These are phyloP conservation scores for Infundibulicybe gibba DNA, from an alignment of 768 basidiomycete species.

Conservation along the genomic window DNA sequence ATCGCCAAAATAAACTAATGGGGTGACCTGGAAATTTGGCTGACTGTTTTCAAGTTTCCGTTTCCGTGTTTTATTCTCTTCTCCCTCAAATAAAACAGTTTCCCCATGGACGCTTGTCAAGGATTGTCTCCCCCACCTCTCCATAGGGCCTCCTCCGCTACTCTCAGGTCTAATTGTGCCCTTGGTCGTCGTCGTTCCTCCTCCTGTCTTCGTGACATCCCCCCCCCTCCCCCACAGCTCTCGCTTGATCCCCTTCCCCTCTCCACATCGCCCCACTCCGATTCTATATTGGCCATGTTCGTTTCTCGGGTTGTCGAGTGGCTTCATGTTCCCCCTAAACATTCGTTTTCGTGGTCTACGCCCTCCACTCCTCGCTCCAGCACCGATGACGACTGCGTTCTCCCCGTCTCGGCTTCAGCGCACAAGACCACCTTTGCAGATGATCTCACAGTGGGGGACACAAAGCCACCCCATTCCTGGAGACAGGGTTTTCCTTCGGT, in stretches of 20 bases:
- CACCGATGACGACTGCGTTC: conserved; percentile 38
- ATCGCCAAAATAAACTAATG: too few species aligned
- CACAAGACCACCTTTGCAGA: conserved; percentile 39
- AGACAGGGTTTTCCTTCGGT: conserved; percentile 26
- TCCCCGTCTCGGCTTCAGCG: conserved; percentile 50
- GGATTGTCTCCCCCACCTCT: conserved; percentile 32
- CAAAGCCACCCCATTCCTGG: conserved; percentile 19
- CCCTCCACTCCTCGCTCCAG: conserved; percentile 41
- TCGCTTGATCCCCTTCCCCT: conserved; percentile 8
- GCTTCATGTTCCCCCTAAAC: conserved; percentile 41
- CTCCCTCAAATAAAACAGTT: not conserved
- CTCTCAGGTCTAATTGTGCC: conserved; percentile 48
- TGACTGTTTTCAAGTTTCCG: too few species aligned
- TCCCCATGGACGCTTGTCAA: conserved; percentile 15
- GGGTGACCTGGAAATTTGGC: conserved; percentile 3
- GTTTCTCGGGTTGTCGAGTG: conserved; percentile 50
- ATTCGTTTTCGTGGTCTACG: conserved; percentile 37
- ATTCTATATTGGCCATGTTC: conserved; percentile 50
- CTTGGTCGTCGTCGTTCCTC: conserved; percentile 54
- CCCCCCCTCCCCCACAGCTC: conserved; percentile 13
- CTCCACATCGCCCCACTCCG: conserved; percentile 17
- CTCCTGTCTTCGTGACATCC: conserved; percentile 31
- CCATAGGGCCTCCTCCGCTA: conserved; percentile 58
- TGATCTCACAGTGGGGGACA: conserved; percentile 34
- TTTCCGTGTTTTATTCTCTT: conserved; percentile 2